Base-by-base conservation (phyloP, 371 early-diverging fungal genomes). In the Vairimorpha necatrix region DNA sequence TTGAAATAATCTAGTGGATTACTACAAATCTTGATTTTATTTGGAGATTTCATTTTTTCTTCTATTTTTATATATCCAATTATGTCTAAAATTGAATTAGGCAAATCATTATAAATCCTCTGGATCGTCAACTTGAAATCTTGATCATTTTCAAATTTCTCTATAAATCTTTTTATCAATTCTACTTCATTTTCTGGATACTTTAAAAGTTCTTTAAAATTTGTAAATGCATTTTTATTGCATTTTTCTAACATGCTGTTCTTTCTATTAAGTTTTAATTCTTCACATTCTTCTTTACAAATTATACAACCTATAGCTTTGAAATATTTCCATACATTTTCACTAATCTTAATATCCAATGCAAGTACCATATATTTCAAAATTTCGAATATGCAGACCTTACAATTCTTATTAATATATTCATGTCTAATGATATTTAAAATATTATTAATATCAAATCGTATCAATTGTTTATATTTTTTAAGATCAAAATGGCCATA, bases 401-500 rank as follows among this genome's bases (percentile, higher is more conserved):
- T 50, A 50, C 14, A 14, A 50, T 50, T 50, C 3, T 50, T 50
- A n/a, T 50, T 50, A n/a, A 50, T 50, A 50, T 50, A 50, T 50
- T 50, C 50, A 4, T 50, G 11, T n/a, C 50, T 50, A 11, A 50
- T 50, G 22, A 50, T n/a, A n/a, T 50, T 50, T 11, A 50, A n/a
- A 3, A 50, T 50, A 50, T 4, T 11, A 13, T 6, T 50, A n/a
- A 50, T 50, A 50, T 50, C 22, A n/a, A n/a, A n/a, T 50, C 22
- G 14, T 50, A 50, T 50, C 4, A 11, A 3, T 3, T n/a, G 6
- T n/a, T 50, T 50, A 50, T 6, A 50, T n/a, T 11, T 50, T 11
- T 50, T 50, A 50, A 50, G n/a, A 50, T 50, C 50, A n/a, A 11
- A 50, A 50, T 50, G n/a, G n/a, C 50, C 50, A 50, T 50, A n/a